Base-by-base conservation (phyloP, 163 green algal genomes). In the Chlorella variabilis region DNA sequence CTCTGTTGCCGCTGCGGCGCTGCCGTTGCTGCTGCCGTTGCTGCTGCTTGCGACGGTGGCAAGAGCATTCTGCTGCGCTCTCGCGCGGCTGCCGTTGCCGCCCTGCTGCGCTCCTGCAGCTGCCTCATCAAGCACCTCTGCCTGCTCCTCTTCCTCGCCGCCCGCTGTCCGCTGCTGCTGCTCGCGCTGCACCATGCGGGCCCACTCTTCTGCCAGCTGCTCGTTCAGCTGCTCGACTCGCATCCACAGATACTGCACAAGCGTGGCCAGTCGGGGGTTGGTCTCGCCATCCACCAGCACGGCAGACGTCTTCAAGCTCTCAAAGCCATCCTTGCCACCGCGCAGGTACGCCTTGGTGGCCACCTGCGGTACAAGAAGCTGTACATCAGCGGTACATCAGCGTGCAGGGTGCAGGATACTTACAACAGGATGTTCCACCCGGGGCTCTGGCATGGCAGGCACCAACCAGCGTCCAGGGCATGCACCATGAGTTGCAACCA, bases 241-340 rank as follows among this genome's bases (percentile, higher is more conserved):
- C 67, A 66, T 83, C 39, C 81, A 51, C 20, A 91, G 38, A 59
- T 80, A 81, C 48, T 89, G 68, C 34, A 88, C 56, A 21, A 88
- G 73, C 1, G 84, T 85, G 20, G 71, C 84, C 45, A 88, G 65
- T 5, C 84, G 80, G 4, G 84, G 84, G 31, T 71, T 71, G 20
- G 74, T 83, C 62, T 85, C 73, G 23, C 58, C 62, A 41, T 77
- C 63, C 39, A 81, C 48, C 25, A 85, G 58, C 59, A 83, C 65
- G 23, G n/a, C 31, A 39, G 74, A 59, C 5, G 78, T 81, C 76
- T 73, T 73, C 58, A 94, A 75, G 36, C 83, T 78, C 11, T 91
- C 80, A 82, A 89, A 96, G n/a, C 92, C 92, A 79, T 96, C 92
- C 71, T 94, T 96, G 36, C 93, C 93, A 38, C 88, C 76, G 23